Evolutionary conservation across 2,329 filamentous ascomycete species (phyloP).

Genomic region (Cordyceps farinosa): DNA sequence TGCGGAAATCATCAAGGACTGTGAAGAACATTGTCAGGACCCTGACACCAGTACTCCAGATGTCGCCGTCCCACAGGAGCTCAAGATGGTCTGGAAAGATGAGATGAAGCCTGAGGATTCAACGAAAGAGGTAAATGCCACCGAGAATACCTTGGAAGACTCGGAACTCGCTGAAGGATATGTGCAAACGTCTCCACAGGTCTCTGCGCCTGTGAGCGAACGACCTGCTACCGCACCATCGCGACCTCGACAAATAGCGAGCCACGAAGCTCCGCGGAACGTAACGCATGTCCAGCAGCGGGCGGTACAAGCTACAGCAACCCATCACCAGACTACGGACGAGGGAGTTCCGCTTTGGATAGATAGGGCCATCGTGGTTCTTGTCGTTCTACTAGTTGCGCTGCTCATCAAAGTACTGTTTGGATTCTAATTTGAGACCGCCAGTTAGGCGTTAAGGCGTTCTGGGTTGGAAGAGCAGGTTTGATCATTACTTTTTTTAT

Average conservation of each 20-base stretch:
- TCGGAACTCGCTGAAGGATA: slow-evolving; percentile 55
- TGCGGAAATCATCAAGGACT: slow-evolving; percentile 68
- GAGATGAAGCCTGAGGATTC: slow-evolving; percentile 51
- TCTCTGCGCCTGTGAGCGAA: slow-evolving; percentile 13
- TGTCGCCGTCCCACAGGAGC: slow-evolving; percentile 50
- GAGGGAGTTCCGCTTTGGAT: slow-evolving; percentile 68
- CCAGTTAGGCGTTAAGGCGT: slow-evolving; percentile 1
- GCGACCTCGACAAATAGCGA: neutral
- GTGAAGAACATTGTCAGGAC: slow-evolving; percentile 51
- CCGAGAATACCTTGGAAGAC: slow-evolving; percentile 35
- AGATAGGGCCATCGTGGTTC: slow-evolving; percentile 72
- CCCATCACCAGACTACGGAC: slow-evolving; percentile 20
- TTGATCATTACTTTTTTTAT: neutral
- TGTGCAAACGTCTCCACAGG: slow-evolving; percentile 44
- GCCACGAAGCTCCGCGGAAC: slow-evolving; percentile 19
- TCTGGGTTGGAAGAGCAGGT: neutral
- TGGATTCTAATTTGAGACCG: slow-evolving; percentile 21
- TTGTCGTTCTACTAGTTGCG: slow-evolving; percentile 66
- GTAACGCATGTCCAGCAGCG: slow-evolving; percentile 18
- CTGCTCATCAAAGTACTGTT: slow-evolving; percentile 60
- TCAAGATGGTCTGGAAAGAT: slow-evolving; percentile 69
- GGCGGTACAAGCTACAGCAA: slow-evolving; percentile 16
- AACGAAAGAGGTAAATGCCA: slow-evolving; percentile 26
- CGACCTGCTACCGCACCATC: neutral
- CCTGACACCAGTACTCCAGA: slow-evolving; percentile 36